Conservation (phyloP, 2,329 filamentous ascomycete genomes). For the Talaromyces sp. region DNA sequence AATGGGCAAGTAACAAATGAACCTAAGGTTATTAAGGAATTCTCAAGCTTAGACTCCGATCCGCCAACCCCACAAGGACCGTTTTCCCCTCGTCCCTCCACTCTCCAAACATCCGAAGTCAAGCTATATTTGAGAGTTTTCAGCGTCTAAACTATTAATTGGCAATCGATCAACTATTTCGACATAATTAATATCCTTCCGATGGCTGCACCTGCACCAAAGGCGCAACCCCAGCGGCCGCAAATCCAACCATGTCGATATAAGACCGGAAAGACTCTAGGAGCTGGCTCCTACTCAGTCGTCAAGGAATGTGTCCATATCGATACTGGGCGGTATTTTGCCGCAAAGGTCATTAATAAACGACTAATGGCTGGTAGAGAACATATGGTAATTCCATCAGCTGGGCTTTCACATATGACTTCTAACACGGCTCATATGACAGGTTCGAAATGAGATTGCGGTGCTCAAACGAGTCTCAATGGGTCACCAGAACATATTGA, state of each 20-base stretch:
- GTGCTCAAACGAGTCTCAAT: constrained; percentile 98
- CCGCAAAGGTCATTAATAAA: constrained; percentile 99
- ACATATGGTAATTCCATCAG: constrained; percentile 70
- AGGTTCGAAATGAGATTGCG: constrained; percentile 97
- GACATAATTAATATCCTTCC: not conserved
- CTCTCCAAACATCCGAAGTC: not conserved
- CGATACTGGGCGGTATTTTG: constrained; percentile 95
- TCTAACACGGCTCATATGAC: constrained; percentile 4
- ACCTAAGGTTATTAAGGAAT: too few relatives aligned
- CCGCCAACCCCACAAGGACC: not conserved
- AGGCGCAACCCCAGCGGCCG: constrained; percentile 38
- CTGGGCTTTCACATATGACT: not conserved
- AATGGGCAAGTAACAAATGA: too few relatives aligned
- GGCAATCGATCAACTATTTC: not conserved
- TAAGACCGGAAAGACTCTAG: constrained; percentile 97
- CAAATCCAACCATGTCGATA: constrained; percentile 94
- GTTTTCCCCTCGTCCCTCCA: not conserved
- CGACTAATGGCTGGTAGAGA: constrained; percentile 93
- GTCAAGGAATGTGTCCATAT: constrained; percentile 99
- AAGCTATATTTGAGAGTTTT: not conserved
- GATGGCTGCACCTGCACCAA: constrained; percentile 16
- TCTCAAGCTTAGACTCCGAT: not conserved
- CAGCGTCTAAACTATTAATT: not conserved
- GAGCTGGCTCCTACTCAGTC: constrained; percentile 94
- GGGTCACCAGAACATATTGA: constrained; percentile 97